Percentiles rank a stretch among this genome's conserved stretches.
Conservation (phyloP, 192 early-diverging fungal species). For the Coemansia sp. region DNA sequence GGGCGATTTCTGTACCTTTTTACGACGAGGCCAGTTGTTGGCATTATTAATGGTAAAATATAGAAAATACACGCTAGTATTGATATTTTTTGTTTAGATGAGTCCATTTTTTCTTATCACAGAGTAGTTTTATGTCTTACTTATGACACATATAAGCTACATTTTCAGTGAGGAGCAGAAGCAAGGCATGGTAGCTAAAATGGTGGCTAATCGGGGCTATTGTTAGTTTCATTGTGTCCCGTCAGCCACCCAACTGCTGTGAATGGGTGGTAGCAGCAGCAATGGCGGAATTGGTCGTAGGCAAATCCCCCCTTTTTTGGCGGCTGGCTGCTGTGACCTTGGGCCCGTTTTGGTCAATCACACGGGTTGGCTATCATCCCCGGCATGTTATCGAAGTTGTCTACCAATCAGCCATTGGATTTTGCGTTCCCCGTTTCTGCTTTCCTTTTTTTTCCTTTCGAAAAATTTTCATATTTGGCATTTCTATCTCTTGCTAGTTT, state of each 20-base stretch:
- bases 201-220: background rate
- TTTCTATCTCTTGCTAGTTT: background rate
- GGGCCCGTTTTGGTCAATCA: background rate
- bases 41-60: background rate
- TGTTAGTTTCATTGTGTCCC: background rate
- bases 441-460: conserved; percentile 13
- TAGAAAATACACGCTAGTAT: background rate
- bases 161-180: background rate
- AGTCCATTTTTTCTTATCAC: background rate
- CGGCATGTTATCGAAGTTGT: background rate
- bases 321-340: background rate
- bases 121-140: background rate
- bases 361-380: conserved; percentile 10
- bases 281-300: background rate
- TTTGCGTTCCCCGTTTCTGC: background rate
- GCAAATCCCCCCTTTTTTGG: background rate
- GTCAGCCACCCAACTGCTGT: background rate
- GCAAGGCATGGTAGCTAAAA: background rate
- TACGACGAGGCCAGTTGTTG: background rate
- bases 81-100: background rate
- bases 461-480: conserved; percentile 13
- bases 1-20: background rate
- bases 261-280: conserved; percentile 4
- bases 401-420: background rate
- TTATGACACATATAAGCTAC: background rate